Evolutionary conservation across 2,329 filamentous ascomycete species (phyloP).

Genomic region (Mycosphaerella sp.): DNA sequence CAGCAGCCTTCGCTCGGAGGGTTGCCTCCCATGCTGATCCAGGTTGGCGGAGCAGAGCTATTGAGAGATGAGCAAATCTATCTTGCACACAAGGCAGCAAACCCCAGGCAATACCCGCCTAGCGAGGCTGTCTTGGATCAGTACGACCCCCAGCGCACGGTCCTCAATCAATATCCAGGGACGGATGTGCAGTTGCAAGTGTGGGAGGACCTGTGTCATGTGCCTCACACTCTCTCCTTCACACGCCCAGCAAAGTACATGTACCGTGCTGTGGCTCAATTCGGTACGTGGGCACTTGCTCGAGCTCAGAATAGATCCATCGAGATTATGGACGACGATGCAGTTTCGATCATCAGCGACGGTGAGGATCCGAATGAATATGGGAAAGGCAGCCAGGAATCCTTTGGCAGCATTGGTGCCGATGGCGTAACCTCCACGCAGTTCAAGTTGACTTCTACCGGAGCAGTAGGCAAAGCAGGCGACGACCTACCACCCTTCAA

Average conservation of each 20-base stretch:
- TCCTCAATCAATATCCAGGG: constrained; percentile 62
- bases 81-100: constrained; percentile 86
- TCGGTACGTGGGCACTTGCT: constrained; percentile 85
- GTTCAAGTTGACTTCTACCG: constrained; percentile 19
- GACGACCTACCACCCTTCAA: constrained; percentile 75
- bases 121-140: constrained; percentile 58
- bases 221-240: constrained; percentile 87
- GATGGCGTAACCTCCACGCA: constrained; percentile 26
- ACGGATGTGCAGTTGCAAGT: constrained; percentile 92
- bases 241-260: constrained; percentile 94
- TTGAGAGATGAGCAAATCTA: constrained; percentile 94
- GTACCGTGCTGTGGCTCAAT: constrained; percentile 88
- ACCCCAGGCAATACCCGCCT: constrained; percentile 71
- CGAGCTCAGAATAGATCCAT: constrained; percentile 73
- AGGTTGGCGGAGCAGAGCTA: constrained; percentile 82
- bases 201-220: constrained; percentile 93
- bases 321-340: constrained; percentile 73
- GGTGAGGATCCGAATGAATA: constrained; percentile 28
- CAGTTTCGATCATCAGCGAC: constrained; percentile 68
- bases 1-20: constrained; percentile 86
- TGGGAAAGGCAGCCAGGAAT: constrained; percentile 13
- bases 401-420: constrained; percentile 18
- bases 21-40: constrained; percentile 77
- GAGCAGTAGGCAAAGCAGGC: constrained; percentile 73
- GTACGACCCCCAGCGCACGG: constrained; percentile 49